A percentile compares a stretch with the other conserved stretches of the same genome.
Conservation (phyloP, 108 stramenopile genomes). For the Nannochloropsis granulata region DNA sequence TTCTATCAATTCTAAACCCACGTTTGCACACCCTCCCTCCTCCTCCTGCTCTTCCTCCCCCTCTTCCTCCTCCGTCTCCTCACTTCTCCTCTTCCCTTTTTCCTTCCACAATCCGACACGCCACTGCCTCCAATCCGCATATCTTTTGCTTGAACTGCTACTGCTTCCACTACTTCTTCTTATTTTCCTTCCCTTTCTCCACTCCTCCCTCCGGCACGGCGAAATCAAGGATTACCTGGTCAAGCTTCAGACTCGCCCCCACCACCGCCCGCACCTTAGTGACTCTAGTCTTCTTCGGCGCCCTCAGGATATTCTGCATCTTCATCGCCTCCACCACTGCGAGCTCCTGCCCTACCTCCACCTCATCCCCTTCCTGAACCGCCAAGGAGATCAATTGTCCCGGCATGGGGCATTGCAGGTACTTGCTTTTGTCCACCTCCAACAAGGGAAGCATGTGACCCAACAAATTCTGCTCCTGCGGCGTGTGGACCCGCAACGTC, state of each 20-base stretch:
- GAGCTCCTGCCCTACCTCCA: slow-evolving; percentile 78
- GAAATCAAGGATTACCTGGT: slow-evolving; percentile 62
- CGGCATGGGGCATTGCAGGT: slow-evolving; percentile 83
- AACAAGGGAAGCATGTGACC: slow-evolving; percentile 45
- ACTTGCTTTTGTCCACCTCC: slow-evolving; percentile 26
- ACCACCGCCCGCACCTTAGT: slow-evolving; percentile 45
- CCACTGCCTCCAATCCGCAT: too few species aligned
- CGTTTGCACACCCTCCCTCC: too few species aligned
- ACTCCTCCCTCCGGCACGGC: not conserved
- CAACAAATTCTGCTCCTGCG: slow-evolving; percentile 55
- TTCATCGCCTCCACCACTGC: slow-evolving; percentile 97
- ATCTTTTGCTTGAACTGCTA: too few species aligned
- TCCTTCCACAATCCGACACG: too few species aligned
- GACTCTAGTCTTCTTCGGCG: slow-evolving; percentile 23
- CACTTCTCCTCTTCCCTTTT: too few species aligned
- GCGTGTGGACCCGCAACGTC: slow-evolving; percentile 51
- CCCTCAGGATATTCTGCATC: slow-evolving; percentile 91
- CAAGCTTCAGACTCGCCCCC: slow-evolving; percentile 53
- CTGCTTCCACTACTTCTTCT: too few species aligned
- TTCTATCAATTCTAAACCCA: too few species aligned
- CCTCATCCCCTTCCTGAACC: slow-evolving; percentile 61
- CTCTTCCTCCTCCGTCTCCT: too few species aligned
- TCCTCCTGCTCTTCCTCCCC: too few species aligned
- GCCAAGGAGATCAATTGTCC: slow-evolving; percentile 37
- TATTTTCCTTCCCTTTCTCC: not conserved